These are phyloP conservation scores for Trichoderma sp. DNA, from an alignment of 2,329 filamentous ascomycete species.

Conservation along the genomic window DNA sequence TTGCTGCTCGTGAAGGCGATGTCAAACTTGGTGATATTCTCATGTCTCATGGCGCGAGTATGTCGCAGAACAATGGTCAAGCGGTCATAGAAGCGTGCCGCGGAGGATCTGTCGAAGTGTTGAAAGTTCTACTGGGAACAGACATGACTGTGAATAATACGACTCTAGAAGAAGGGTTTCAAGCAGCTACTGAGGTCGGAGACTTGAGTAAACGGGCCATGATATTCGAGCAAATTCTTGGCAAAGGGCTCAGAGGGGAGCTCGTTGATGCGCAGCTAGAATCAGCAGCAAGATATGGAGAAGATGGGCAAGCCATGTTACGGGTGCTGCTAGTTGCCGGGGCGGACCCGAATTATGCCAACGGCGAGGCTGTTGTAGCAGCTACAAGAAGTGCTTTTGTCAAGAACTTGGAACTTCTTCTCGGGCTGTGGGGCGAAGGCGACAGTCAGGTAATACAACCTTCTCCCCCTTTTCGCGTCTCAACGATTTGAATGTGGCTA, in stretches of 20 bases:
- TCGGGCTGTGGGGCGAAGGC: slow-evolving; percentile 51
- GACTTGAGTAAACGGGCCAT: slow-evolving; percentile 54
- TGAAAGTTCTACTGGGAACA: slow-evolving; percentile 54
- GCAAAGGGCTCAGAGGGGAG: slow-evolving; percentile 55
- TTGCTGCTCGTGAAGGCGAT: slow-evolving; percentile 58
- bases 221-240: slow-evolving; percentile 56
- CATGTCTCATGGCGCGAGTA: slow-evolving; percentile 55
- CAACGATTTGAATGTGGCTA: neutral
- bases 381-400: slow-evolving; percentile 57
- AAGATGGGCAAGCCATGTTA: slow-evolving; percentile 53
- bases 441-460: slow-evolving; percentile 44
- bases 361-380: slow-evolving; percentile 59
- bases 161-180: slow-evolving; percentile 56
- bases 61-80: slow-evolving; percentile 56
- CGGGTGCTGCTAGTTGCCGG: slow-evolving; percentile 56
- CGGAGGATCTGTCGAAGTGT: slow-evolving; percentile 53
- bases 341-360: slow-evolving; percentile 59
- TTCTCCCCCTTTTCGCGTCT: neutral
- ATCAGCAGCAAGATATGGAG: slow-evolving; percentile 56
- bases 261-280: slow-evolving; percentile 58
- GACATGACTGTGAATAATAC: slow-evolving; percentile 45
- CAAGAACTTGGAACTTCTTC: slow-evolving; percentile 54
- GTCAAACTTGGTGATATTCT: slow-evolving; percentile 55
- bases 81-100: slow-evolving; percentile 59
- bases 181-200: slow-evolving; percentile 57